These are phyloP conservation scores for Candolleomyces aberdarensis DNA, from an alignment of 768 basidiomycete species.

Conservation along the genomic window DNA sequence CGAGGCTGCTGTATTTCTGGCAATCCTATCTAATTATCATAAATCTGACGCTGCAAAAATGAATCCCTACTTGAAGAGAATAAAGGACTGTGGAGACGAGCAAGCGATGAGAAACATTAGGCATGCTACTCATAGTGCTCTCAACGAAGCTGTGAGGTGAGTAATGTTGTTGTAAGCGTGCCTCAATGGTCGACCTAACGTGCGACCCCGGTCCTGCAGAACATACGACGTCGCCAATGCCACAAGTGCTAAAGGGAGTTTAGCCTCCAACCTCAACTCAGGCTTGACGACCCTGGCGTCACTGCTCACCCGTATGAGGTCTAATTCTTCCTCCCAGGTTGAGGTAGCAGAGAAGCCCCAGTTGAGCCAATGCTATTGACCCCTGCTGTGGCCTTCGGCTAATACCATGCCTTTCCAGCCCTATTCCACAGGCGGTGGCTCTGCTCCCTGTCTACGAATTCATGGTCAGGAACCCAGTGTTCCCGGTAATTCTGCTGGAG, in stretches of 20 bases:
- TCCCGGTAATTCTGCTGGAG: slow-evolving; percentile 45
- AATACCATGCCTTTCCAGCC: slow-evolving; percentile 33
- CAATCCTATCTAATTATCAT: slow-evolving; percentile 67
- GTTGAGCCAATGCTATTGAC: not conserved
- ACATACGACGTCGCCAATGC: not conserved
- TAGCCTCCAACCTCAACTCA: not conserved
- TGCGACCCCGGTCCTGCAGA: not conserved
- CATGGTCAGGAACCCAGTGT: slow-evolving; percentile 45
- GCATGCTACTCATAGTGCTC: slow-evolving; percentile 52
- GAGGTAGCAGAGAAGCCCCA: not conserved
- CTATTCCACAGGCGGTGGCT: slow-evolving; percentile 56
- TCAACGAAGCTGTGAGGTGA: slow-evolving; percentile 51
- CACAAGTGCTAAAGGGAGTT: too few relatives aligned
- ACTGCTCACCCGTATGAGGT: not conserved
- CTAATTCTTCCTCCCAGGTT: not conserved
- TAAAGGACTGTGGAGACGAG: slow-evolving; percentile 44
- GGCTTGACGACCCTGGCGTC: not conserved
- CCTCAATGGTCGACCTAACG: not conserved
- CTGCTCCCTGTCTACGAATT: slow-evolving; percentile 65
- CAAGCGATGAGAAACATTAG: slow-evolving; percentile 55
- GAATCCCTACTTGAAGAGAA: slow-evolving; percentile 60
- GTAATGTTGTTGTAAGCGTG: slow-evolving; percentile 9
- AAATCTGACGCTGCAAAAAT: slow-evolving; percentile 68
- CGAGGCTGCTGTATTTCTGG: slow-evolving; percentile 58
- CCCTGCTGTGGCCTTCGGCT: not conserved